These are phyloP conservation scores for Schizochytrium sp. DNA, from an alignment of 108 stramenopile species.

Conservation along the genomic window DNA sequence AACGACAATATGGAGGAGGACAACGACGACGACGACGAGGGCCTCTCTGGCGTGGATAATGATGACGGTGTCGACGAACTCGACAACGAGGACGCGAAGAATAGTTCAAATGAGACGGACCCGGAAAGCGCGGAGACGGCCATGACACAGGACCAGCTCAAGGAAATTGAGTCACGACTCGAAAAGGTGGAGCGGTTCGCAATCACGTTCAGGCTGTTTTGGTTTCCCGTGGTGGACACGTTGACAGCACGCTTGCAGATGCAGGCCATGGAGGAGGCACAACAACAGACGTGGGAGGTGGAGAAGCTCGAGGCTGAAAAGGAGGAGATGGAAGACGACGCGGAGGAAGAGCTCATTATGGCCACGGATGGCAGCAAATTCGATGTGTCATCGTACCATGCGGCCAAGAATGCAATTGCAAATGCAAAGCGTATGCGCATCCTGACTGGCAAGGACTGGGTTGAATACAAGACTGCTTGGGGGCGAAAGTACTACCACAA, in stretches of 20 bases:
- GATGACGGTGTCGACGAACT: neutral
- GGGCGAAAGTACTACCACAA: slow-evolving; percentile 6
- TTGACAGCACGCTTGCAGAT: neutral
- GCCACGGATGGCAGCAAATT: slow-evolving; percentile 10
- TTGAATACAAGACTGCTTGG: neutral
- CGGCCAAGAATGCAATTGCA: neutral
- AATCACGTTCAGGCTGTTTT: neutral
- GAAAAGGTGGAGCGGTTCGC: neutral
- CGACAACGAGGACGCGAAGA: neutral
- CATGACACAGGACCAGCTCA: neutral
- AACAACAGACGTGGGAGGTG: neutral
- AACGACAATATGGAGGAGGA: neutral
- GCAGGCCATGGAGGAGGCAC: neutral
- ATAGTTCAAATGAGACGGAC: neutral
- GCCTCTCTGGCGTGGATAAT: too few species aligned
- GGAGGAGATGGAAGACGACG: slow-evolving; percentile 14
- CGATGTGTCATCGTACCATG: neutral
- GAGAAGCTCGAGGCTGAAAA: neutral
- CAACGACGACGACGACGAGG: neutral
- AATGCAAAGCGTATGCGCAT: neutral
- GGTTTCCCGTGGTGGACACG: neutral
- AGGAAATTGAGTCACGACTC: neutral
- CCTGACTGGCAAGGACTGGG: neutral
- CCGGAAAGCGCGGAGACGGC: neutral
- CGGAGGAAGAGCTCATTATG: slow-evolving; percentile 3